A percentile compares a stretch with the other conserved stretches of the same genome.
Conservation (phyloP, 345 rosid genomes). For the Anacardium occidentale region DNA sequence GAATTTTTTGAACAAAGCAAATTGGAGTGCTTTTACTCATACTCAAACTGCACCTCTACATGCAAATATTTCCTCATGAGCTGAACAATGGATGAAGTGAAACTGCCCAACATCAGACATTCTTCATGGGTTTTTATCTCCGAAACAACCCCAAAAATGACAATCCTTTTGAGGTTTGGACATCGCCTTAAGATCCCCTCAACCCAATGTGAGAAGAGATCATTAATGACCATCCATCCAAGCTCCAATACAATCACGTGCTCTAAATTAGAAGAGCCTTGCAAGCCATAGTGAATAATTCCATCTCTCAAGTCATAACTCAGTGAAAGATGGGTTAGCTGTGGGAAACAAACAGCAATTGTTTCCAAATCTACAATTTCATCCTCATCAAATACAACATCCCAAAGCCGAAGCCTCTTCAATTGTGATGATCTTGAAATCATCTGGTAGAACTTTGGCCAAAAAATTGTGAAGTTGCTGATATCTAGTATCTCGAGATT, state of each 20-base stretch:
- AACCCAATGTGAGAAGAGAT: conserved; percentile 63
- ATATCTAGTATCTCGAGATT: conserved; percentile 74
- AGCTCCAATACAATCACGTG: conserved; percentile 68
- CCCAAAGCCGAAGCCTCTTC: conserved; percentile 79
- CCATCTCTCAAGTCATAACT: conserved; percentile 67
- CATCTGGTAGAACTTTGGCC: conserved; percentile 78
- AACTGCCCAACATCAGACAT: conserved; percentile 60
- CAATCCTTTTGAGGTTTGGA: conserved; percentile 62
- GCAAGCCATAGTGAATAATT: conserved; percentile 52
- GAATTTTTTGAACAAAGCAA: conserved; percentile 17
- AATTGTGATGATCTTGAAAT: conserved; percentile 69
- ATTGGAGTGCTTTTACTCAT: conserved; percentile 35
- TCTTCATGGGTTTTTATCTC: conserved; percentile 66
- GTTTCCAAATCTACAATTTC: conserved; percentile 67
- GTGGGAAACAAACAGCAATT: conserved; percentile 63
- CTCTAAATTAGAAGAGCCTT: conserved; percentile 53
- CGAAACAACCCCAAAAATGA: conserved; percentile 66
- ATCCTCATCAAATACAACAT: conserved; percentile 64
- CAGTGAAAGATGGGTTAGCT: conserved; percentile 64
- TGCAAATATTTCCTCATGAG: conserved; percentile 76
- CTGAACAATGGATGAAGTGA: conserved; percentile 66
- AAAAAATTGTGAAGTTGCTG: conserved; percentile 62
- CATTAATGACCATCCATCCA: conserved; percentile 65
- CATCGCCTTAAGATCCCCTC: conserved; percentile 64
- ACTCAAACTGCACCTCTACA: conserved; percentile 73